These are phyloP conservation scores for Lactuca saligna DNA, from an alignment of 129 eudicot genomes.

Conservation along the genomic window DNA sequence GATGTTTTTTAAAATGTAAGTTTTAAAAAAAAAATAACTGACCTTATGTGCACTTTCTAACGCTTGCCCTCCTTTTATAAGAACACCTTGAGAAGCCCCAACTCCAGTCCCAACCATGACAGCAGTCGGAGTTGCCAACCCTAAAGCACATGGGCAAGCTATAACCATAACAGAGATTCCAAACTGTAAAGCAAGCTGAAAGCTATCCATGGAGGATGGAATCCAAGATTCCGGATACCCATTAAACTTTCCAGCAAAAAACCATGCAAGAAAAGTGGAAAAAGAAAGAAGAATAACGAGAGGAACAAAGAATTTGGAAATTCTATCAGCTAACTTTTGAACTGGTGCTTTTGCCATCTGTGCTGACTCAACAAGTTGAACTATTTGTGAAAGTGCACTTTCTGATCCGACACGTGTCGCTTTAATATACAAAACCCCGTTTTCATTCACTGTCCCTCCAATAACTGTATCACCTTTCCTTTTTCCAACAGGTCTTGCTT, in stretches of 20 bases:
- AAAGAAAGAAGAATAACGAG: conserved; percentile 65
- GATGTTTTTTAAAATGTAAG: not conserved
- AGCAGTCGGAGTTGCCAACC: conserved; percentile 90
- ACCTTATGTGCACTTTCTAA: conserved; percentile 92
- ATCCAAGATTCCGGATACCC: conserved; percentile 73
- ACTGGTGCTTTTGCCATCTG: conserved; percentile 99
- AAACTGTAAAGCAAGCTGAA: conserved; percentile 86
- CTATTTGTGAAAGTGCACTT: conserved; percentile 93
- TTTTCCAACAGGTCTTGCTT: conserved; percentile 85
- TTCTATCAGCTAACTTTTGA: conserved; percentile 92
- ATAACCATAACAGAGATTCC: conserved; percentile 92
- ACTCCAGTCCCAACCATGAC: conserved; percentile 96
- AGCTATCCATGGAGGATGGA: conserved; percentile 77
- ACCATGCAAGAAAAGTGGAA: conserved; percentile 76
- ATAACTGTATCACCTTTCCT: conserved; percentile 81
- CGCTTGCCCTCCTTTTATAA: conserved; percentile 92
- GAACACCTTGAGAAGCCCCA: conserved; percentile 92
- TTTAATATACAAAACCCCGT: conserved; percentile 83
- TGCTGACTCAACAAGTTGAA: conserved; percentile 94
- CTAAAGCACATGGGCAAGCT: conserved; percentile 93
- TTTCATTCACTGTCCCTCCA: conserved; percentile 91
- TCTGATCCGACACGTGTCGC: conserved; percentile 92
- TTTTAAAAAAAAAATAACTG: not conserved
- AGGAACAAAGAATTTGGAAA: conserved; percentile 90
- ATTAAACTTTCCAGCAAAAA: conserved; percentile 53